phyloP scores from a whole-genome alignment of 1,139 yeast genomes.

The Diutina ranongensis region DNA sequence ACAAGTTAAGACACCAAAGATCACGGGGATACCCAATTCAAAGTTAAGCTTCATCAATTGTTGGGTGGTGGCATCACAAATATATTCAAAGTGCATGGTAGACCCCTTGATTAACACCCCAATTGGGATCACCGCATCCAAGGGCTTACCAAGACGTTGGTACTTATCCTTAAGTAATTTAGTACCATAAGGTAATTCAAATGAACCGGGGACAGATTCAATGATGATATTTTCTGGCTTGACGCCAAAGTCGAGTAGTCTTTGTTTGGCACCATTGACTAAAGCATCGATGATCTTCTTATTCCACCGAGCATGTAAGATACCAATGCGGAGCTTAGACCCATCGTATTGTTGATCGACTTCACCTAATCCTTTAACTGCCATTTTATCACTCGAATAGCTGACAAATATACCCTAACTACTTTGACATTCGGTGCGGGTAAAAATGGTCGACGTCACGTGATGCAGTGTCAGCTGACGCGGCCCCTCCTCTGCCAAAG shows the following conservation, averaged over 20 bases:
- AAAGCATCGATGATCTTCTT: slow-evolving; percentile 61
- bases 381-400: slow-evolving; percentile 41
- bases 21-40: slow-evolving; percentile 62
- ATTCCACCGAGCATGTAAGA: slow-evolving; percentile 96
- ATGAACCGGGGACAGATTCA: slow-evolving; percentile 89
- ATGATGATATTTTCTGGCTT: slow-evolving; percentile 61
- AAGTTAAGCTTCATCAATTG: slow-evolving; percentile 79
- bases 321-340: slow-evolving; percentile 59
- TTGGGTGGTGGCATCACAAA: slow-evolving; percentile 80
- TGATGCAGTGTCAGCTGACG: no score
- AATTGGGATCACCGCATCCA: slow-evolving; percentile 86
- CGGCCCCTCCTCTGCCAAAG: no score
- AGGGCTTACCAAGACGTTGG: slow-evolving; percentile 31
- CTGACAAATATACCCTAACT: neutral
- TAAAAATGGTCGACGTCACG: neutral
- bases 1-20: slow-evolving; percentile 89
- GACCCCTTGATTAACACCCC: slow-evolving; percentile 94
- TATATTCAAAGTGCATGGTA: slow-evolving; percentile 97
- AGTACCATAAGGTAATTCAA: slow-evolving; percentile 81
- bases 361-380: slow-evolving; percentile 70
- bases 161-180: slow-evolving; percentile 40
- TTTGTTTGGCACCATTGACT: slow-evolving; percentile 63
- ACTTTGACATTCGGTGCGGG: no score
- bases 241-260: slow-evolving; percentile 57
- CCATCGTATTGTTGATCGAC: slow-evolving; percentile 67